Conservation (phyloP, 805 yeast genomes). For the Starmerella apicola region DNA sequence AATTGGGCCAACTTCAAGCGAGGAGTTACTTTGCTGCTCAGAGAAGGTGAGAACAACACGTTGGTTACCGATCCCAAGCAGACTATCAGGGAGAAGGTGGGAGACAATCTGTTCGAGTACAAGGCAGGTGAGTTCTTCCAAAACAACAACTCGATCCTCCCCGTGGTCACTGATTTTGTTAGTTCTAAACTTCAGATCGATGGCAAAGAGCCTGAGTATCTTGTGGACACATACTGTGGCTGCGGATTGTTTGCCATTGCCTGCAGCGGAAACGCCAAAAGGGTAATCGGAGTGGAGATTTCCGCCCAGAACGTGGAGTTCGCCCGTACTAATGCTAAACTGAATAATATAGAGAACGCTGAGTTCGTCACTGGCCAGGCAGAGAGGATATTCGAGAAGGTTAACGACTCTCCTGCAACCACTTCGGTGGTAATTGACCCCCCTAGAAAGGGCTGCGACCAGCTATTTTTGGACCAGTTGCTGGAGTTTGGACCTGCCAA, state of each 20-base stretch:
- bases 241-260: slow-evolving; percentile 87
- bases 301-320: slow-evolving; percentile 81
- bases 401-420: slow-evolving; percentile 48
- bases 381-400: slow-evolving; percentile 66
- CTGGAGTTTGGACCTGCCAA: slow-evolving; percentile 71
- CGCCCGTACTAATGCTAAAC: slow-evolving; percentile 68
- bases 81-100: slow-evolving; percentile 67
- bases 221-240: slow-evolving; percentile 94
- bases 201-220: slow-evolving; percentile 38
- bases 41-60: slow-evolving; percentile 41
- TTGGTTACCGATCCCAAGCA: slow-evolving; percentile 68
- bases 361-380: slow-evolving; percentile 85
- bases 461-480: slow-evolving; percentile 71
- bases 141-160: slow-evolving; percentile 83
- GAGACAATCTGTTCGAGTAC: slow-evolving; percentile 56
- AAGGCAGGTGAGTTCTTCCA: slow-evolving; percentile 95
- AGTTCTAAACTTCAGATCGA: slow-evolving; percentile 46
- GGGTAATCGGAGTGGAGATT: slow-evolving; percentile 87
- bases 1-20: slow-evolving; percentile 43
- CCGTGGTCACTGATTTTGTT: slow-evolving; percentile 71
- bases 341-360: slow-evolving; percentile 67
- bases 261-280: slow-evolving; percentile 66
- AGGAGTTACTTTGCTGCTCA: slow-evolving; percentile 75
- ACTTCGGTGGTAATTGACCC: slow-evolving; percentile 93
- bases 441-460: slow-evolving; percentile 94